These are phyloP conservation scores for Azolla pinnata DNA, from an alignment of 75 land plant species.

Conservation along the genomic window DNA sequence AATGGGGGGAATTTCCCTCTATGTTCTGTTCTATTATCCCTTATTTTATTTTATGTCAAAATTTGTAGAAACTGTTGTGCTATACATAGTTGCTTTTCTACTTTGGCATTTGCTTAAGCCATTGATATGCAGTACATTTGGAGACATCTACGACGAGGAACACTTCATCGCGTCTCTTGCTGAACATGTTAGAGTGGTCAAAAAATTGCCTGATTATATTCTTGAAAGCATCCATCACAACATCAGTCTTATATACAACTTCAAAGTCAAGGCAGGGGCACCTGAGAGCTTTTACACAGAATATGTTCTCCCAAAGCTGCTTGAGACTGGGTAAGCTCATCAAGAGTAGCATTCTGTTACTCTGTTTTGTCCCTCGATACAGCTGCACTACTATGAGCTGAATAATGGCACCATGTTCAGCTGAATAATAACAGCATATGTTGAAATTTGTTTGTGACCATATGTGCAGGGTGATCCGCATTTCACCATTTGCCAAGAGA, in stretches of 20 bases:
- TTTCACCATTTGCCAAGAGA: conserved; percentile 95
- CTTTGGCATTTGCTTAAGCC: too few species aligned
- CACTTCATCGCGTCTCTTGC: conserved; percentile 50
- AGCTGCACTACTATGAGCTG: background rate
- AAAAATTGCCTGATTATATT: conserved; percentile 39
- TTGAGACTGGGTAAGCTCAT: conserved; percentile 62
- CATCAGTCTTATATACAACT: conserved; percentile 39
- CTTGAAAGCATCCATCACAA: conserved; percentile 44
- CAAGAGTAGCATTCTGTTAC: background rate
- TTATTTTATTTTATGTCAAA: too few species aligned
- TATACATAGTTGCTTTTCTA: too few species aligned
- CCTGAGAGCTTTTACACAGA: conserved; percentile 68
- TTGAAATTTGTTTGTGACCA: background rate
- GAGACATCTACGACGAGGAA: conserved; percentile 74
- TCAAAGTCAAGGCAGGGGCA: conserved; percentile 68
- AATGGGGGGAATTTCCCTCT: too few species aligned
- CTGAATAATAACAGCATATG: background rate
- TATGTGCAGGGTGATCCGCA: conserved; percentile 61
- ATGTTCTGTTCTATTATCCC: too few species aligned
- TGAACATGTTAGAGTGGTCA: conserved; percentile 46
- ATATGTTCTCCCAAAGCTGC: conserved; percentile 63
- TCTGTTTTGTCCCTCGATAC: background rate
- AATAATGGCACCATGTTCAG: too few species aligned
- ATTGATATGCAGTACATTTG: conserved; percentile 63
- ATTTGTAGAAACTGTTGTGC: too few species aligned